Conservation (phyloP, 805 yeast species). For the Yamadazyma philogaea region DNA sequence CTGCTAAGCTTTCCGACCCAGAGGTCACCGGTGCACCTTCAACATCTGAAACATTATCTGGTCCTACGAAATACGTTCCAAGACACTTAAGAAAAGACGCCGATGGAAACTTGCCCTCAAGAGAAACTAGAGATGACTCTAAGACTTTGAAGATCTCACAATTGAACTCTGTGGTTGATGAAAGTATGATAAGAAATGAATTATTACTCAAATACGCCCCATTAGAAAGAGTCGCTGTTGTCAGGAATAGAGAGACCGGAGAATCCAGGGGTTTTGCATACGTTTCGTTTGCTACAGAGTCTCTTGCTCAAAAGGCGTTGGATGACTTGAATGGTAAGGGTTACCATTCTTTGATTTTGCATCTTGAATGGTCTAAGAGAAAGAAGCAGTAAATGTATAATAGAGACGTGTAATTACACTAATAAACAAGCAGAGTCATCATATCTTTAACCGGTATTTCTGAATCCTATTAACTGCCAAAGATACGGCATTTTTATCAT, state of each 20-base stretch:
- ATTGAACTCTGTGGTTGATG: slow-evolving; percentile 81
- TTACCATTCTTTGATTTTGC: slow-evolving; percentile 78
- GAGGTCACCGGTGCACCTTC: slow-evolving; percentile 16
- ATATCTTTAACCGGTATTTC: too few species aligned
- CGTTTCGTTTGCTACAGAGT: slow-evolving; percentile 70
- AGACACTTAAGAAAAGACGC: slow-evolving; percentile 47
- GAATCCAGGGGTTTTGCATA: slow-evolving; percentile 92
- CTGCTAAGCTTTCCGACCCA: slow-evolving; percentile 21
- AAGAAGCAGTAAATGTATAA: slow-evolving; percentile 27
- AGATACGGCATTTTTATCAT: too few species aligned
- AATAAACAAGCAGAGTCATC: slow-evolving; percentile 1
- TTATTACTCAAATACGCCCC: slow-evolving; percentile 67
- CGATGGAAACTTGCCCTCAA: slow-evolving; percentile 36
- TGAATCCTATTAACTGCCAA: too few species aligned
- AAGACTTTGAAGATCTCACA: slow-evolving; percentile 88
- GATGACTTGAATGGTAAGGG: slow-evolving; percentile 83
- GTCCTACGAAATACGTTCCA: slow-evolving; percentile 39
- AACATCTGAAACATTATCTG: slow-evolving; percentile 17
- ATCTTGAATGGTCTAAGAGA: slow-evolving; percentile 47
- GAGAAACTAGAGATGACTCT: slow-evolving; percentile 68
- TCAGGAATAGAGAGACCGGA: slow-evolving; percentile 90
- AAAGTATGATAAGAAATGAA: slow-evolving; percentile 70
- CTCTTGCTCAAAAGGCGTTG: slow-evolving; percentile 73
- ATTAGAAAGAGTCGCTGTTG: slow-evolving; percentile 73
- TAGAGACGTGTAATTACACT: slow-evolving; percentile 10